Conservation (phyloP, 2,329 filamentous ascomycete genomes). For the Trichoderma brevicompactum region DNA sequence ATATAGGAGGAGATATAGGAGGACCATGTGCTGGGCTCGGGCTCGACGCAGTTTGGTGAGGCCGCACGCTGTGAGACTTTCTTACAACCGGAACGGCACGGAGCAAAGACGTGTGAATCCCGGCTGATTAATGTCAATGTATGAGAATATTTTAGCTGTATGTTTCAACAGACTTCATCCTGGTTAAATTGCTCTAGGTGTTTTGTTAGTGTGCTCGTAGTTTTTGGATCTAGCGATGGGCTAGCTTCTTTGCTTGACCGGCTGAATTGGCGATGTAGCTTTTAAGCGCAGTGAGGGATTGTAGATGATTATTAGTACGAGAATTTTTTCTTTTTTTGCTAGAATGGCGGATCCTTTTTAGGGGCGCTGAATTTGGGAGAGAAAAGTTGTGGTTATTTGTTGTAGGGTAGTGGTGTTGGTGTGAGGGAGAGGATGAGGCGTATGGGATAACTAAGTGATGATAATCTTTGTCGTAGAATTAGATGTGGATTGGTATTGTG, state of each 20-base stretch:
- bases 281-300: neutral
- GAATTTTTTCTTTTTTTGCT: neutral
- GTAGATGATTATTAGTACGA: neutral
- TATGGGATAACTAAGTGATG: too few species aligned
- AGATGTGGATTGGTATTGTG: too few species aligned
- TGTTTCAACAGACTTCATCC: neutral
- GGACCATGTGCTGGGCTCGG: too few species aligned
- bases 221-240: constrained; percentile 3
- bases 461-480: too few species aligned
- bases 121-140: neutral
- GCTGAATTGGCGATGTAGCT: neutral
- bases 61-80: too few species aligned
- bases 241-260: neutral
- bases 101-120: neutral
- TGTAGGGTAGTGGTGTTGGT: too few species aligned
- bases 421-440: too few species aligned
- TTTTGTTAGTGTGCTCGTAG: constrained; percentile 3
- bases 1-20: too few species aligned
- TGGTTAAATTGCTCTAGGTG: neutral
- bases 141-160: neutral
- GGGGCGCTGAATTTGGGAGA: too few species aligned
- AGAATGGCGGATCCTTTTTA: too few species aligned
- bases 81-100: neutral
- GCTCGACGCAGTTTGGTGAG: too few species aligned
- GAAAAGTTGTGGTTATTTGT: too few species aligned